Conservation (phyloP, 305 asterid species). For the Lippia alba region DNA sequence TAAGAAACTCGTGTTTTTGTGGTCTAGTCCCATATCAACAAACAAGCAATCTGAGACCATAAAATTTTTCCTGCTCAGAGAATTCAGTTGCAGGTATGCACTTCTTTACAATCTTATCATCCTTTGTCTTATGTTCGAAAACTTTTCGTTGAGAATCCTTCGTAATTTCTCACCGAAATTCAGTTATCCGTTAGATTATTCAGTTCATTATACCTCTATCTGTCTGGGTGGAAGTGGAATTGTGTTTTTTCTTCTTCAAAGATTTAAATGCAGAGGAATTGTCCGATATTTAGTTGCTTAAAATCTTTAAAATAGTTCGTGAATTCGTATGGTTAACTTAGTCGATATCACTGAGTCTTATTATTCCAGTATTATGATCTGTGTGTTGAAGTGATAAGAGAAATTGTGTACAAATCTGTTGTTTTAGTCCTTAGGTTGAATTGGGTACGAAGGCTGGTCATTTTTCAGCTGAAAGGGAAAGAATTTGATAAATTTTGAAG, state of each 20-base stretch:
- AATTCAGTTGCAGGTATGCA: conserved; percentile 19
- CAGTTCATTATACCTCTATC: not conserved
- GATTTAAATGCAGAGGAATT: not conserved
- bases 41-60: conserved; percentile 16
- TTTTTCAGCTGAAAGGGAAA: not conserved
- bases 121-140: not conserved
- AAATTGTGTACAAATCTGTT: not conserved
- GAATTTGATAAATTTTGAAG: not conserved
- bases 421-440: not conserved
- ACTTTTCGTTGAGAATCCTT: no score
- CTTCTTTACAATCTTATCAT: not conserved
- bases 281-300: not conserved
- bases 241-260: not conserved
- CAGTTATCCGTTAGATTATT: not conserved
- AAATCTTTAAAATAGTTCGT: conserved; percentile 4
- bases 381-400: not conserved
- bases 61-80: not conserved
- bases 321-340: not conserved
- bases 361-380: not conserved
- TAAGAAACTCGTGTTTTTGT: not conserved
- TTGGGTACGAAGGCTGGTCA: not conserved
- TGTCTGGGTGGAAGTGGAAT: not conserved
- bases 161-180: not conserved
- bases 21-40: not conserved
- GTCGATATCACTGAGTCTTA: not conserved